Evolutionary conservation across 768 basidiomycete species (phyloP).

Genomic region (Podaxis sp.): DNA sequence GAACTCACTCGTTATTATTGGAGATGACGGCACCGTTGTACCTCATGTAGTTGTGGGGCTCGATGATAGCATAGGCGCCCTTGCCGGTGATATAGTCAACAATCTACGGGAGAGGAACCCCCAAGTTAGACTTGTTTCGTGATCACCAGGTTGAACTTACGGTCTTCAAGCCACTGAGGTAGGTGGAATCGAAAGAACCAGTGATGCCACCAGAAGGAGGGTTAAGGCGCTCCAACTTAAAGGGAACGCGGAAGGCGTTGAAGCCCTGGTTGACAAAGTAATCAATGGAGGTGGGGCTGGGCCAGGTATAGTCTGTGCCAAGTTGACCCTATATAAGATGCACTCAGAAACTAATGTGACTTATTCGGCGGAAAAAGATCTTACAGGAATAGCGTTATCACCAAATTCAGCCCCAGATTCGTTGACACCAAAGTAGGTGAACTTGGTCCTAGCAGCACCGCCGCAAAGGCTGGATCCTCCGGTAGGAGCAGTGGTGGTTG

Average conservation of each 20-base stretch:
- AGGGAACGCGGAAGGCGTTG: conserved; percentile 61
- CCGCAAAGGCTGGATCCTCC: conserved; percentile 1
- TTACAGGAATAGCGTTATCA: conserved; percentile 41
- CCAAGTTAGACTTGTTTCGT: background rate
- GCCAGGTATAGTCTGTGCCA: conserved; percentile 47
- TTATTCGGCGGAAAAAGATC: conserved; percentile 7
- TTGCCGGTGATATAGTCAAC: conserved; percentile 59
- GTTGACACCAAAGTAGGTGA: conserved; percentile 62
- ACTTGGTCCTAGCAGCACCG: conserved; percentile 36
- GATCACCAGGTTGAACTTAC: conserved; percentile 21
- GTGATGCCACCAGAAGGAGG: conserved; percentile 50
- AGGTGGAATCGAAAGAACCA: conserved; percentile 48
- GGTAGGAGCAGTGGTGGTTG: conserved; percentile 7
- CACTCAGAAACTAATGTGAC: background rate
- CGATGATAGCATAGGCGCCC: conserved; percentile 52
- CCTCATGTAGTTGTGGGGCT: conserved; percentile 61
- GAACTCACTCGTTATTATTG: conserved; percentile 41
- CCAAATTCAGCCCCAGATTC: conserved; percentile 63
- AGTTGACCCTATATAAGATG: conserved; percentile 25
- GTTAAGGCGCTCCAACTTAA: conserved; percentile 52
- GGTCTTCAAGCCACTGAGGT: conserved; percentile 45
- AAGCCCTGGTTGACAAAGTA: conserved; percentile 53
- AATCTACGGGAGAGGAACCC: conserved; percentile 29
- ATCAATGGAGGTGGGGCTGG: conserved; percentile 37
- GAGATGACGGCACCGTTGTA: conserved; percentile 51